Evolutionary conservation across 371 early-diverging fungal genomes (phyloP).

Genomic region (Mucor velutinosus): DNA sequence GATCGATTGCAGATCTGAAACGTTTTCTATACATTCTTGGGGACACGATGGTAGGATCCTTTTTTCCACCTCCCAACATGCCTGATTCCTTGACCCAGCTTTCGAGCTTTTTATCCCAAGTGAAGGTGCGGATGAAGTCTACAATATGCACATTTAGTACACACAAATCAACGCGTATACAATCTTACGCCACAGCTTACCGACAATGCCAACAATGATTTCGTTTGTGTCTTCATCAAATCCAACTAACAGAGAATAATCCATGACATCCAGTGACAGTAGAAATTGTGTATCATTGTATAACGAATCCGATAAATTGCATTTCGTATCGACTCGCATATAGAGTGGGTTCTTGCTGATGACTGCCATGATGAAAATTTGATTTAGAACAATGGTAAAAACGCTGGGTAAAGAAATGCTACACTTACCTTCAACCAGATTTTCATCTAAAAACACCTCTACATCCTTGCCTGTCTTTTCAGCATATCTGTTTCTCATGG

Average conservation of each 20-base stretch:
- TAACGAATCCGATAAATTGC: constrained; percentile 75
- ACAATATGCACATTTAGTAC: not conserved
- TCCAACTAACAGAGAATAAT: constrained; percentile 92
- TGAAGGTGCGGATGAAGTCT: constrained; percentile 95
- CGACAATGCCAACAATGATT: constrained; percentile 91
- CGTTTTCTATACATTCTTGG: constrained; percentile 92
- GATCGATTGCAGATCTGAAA: constrained; percentile 91
- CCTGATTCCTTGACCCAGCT: constrained; percentile 94
- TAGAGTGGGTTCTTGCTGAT: constrained; percentile 86
- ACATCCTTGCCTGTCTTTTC: constrained; percentile 83
- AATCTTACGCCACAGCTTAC: constrained; percentile 37
- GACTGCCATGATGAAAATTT: constrained; percentile 32
- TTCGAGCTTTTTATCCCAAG: constrained; percentile 96
- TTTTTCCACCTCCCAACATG: constrained; percentile 82
- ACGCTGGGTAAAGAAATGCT: too few species aligned
- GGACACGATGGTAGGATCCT: constrained; percentile 92
- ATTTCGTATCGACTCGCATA: constrained; percentile 86
- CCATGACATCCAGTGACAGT: constrained; percentile 89
- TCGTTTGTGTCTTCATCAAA: constrained; percentile 82
- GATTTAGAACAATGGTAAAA: not conserved
- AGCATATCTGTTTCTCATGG: constrained; percentile 93
- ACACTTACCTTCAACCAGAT: constrained; percentile 79
- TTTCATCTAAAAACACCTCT: constrained; percentile 94
- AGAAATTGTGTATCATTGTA: constrained; percentile 91
- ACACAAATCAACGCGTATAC: too few species aligned